A percentile compares a stretch with the other conserved stretches of the same genome.
These are phyloP conservation scores for Thelonectria olida DNA, from an alignment of 2,329 filamentous ascomycete species.

Conservation along the genomic window DNA sequence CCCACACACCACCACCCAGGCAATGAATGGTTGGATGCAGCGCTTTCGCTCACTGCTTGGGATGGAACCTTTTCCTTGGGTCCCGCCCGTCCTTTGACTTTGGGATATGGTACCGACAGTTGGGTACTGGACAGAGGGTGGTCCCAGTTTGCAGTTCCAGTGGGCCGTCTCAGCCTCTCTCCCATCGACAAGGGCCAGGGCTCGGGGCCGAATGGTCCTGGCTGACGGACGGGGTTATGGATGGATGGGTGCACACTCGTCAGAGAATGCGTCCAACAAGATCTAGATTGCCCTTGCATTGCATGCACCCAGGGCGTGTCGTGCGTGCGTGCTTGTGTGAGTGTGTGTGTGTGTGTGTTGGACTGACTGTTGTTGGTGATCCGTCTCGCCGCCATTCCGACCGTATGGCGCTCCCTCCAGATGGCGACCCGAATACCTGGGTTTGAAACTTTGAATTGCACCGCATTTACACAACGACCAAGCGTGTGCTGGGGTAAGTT, in stretches of 20 bases:
- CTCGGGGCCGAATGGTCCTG: not conserved
- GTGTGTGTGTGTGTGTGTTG: no score
- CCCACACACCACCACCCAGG: not conserved
- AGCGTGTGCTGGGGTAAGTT: not conserved
- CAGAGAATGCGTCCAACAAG: not conserved
- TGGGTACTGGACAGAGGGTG: constrained; percentile 35
- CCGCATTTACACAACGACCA: not conserved
- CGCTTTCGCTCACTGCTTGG: not conserved
- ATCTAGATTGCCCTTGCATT: constrained; percentile 20
- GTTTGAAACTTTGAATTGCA: not conserved
- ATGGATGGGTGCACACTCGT: not conserved
- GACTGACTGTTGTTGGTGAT: not conserved
- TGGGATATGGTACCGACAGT: constrained; percentile 37
- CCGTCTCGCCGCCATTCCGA: not conserved
- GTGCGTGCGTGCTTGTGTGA: not conserved
- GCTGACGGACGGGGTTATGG: not conserved
- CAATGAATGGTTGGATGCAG: not conserved
- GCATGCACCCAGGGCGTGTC: constrained; percentile 7
- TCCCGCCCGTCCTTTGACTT: constrained; percentile 8
- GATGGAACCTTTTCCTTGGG: constrained; percentile 3
- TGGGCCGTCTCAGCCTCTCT: constrained; percentile 26
- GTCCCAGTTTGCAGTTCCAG: constrained; percentile 27
- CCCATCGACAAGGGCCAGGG: constrained; percentile 13
- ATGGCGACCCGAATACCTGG: not conserved
- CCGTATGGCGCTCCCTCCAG: not conserved